A percentile compares a stretch with the other conserved stretches of the same genome.
Conservation (phyloP, 2,329 filamentous ascomycete species). For the Talaromyces rugulosus region DNA sequence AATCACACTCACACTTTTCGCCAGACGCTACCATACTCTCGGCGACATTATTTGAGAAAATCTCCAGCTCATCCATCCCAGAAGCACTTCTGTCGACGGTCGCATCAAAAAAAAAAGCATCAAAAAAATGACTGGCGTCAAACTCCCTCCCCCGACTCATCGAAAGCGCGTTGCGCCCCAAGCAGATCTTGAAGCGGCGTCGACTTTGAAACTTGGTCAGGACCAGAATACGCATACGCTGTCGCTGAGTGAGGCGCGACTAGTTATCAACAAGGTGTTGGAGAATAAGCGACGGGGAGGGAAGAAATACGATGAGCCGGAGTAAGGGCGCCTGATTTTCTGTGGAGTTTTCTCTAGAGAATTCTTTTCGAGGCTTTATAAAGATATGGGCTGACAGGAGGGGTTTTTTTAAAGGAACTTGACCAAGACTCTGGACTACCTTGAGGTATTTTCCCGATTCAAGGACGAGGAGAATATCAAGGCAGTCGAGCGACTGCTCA, state of each 20-base stretch:
- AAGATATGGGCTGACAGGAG: neutral
- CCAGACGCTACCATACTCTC: neutral
- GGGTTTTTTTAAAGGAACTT: slow-evolving; percentile 52
- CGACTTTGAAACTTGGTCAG: slow-evolving; percentile 81
- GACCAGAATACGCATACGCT: slow-evolving; percentile 89
- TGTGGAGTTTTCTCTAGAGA: neutral
- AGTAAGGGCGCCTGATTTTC: slow-evolving; percentile 51
- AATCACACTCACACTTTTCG: neutral
- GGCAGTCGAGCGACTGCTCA: slow-evolving; percentile 83
- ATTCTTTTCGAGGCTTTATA: neutral
- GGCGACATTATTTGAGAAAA: neutral
- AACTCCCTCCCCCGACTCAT: slow-evolving; percentile 33
- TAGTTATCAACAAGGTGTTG: slow-evolving; percentile 87
- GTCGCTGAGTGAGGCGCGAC: slow-evolving; percentile 84
- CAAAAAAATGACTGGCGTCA: slow-evolving; percentile 28
- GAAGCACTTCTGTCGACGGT: neutral
- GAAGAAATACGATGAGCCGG: slow-evolving; percentile 79
- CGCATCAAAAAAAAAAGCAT: neutral
- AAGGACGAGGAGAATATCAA: slow-evolving; percentile 93
- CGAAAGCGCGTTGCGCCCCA: slow-evolving; percentile 40
- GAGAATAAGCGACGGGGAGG: slow-evolving; percentile 73
- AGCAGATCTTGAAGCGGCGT: slow-evolving; percentile 78
- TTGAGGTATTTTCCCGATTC: slow-evolving; percentile 92
- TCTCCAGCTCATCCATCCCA: neutral
- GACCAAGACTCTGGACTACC: slow-evolving; percentile 83